Base-by-base conservation (phyloP, 2,329 filamentous ascomycete species). In the Trichoderma sp. region DNA sequence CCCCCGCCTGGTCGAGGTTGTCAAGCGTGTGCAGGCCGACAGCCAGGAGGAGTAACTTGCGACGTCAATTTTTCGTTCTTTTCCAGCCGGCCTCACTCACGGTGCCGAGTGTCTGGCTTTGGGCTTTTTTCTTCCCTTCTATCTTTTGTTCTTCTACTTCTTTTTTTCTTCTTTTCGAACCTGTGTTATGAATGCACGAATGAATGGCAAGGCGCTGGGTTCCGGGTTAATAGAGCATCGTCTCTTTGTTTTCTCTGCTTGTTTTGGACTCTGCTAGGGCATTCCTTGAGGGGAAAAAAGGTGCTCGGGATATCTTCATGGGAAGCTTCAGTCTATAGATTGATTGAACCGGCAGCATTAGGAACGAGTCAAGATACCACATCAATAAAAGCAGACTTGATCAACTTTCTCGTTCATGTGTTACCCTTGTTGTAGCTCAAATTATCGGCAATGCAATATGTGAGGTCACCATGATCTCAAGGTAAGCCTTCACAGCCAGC, bases 1-100 rank as follows among this genome's bases (percentile, higher is more conserved):
- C 79, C 80, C 85, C 66, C 84, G 88, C 74, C 85, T 97, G 41
- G 84, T 93, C 54, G 83, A 90, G 72, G 82, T 94, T 65, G 93
- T 98, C 65, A 85, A 90, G 80, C 91, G 89, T 76, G 93, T 98
- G 34, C 92, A 97, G 80, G 83, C 80, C n/a, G 84, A 87, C 70
- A 78, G 78, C 68, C 73, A 69, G 15, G 77, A 81, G 66, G 80
- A 82, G 66, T 83, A 78, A 81, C 72, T 74, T 52, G 43, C 30
- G 10, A 21, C n/a, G 15, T 17, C 34, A 7, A 24, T 30, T 7
- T 21, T 24, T 48, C 17, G 9, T 50, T 21, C 43, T 28, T 24
- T 24, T 24, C 21, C 21, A 41, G 41, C 51, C 24, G 24, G n/a
- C 44, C 21, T 47, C n/a, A 39, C 26, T 51, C 51, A 47, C 34